These are phyloP conservation scores for Ambrosiella xylebori DNA, from an alignment of 2,329 filamentous ascomycete species.

Conservation along the genomic window DNA sequence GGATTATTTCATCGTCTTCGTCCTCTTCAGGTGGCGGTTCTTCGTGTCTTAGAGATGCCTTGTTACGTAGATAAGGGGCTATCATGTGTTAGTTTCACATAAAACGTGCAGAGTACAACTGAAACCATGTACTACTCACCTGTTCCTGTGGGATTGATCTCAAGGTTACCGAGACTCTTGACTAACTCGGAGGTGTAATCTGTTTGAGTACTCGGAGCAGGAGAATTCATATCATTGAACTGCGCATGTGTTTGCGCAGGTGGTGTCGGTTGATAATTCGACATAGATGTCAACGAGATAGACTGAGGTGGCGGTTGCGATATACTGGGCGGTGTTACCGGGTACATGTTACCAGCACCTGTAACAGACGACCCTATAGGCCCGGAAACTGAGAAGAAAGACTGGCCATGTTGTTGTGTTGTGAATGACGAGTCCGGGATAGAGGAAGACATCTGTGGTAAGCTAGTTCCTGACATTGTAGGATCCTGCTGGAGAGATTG, in stretches of 20 bases:
- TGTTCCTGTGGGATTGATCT: conserved; percentile 72
- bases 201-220: conserved; percentile 39
- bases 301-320: not conserved
- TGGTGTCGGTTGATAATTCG: conserved; percentile 4
- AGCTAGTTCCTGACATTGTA: conserved; percentile 19
- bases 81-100: conserved; percentile 4
- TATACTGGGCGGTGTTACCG: conserved; percentile 10
- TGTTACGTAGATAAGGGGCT: conserved; percentile 73
- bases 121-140: conserved; percentile 36
- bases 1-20: conserved; percentile 56
- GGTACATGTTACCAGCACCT: conserved; percentile 7
- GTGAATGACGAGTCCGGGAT: not conserved
- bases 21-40: conserved; percentile 53
- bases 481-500: conserved; percentile 24
- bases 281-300: conserved; percentile 1
- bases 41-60: conserved; percentile 31
- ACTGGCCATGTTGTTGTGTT: conserved; percentile 4
- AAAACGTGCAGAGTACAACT: not conserved
- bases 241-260: conserved; percentile 2
- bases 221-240: conserved; percentile 18
- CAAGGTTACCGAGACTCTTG: conserved; percentile 69
- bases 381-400: not conserved
- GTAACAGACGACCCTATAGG: not conserved
- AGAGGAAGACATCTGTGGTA: conserved; percentile 1
- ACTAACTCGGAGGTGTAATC: conserved; percentile 56